Base-by-base conservation (phyloP, 805 yeast species). In the Spathaspora girioi region DNA sequence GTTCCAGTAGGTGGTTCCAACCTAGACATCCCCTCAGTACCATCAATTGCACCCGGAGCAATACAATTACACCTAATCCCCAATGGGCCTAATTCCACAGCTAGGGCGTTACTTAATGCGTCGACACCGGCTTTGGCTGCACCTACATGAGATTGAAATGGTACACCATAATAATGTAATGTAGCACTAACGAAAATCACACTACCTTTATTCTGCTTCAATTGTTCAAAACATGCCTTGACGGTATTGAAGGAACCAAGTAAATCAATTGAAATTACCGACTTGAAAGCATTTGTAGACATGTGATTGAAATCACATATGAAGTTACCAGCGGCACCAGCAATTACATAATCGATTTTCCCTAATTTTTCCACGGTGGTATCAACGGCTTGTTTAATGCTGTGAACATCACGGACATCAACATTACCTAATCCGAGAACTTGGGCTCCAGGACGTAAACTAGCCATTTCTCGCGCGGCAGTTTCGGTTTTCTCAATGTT, bases 121-220 rank as follows among this genome's bases (percentile, higher is more conserved):
- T 93, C 98, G 42, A 93, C 79, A 23, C 97, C 98, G 1, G 97
- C 97, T 69, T 93, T 93, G 2, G 97, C 97, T 0, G 97, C 97
- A 5, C 92, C 86, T 2, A 91, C 97, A 62, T 93, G 97, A 5
- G 83, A 61, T 69, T 93, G 97, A 72, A 87, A 83, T 12, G 97
- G 96, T 27, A 87, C 82, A 10, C 97, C 97, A 59, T 83, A 80
- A 67, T 88, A 89, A 69, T 93, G 97, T 54, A 93, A 77, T 1
- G 97, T 92, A 1, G 98, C 96, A 46, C 92, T 81, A 17, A 93
- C 88, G 59, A 92, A 90, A 11, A 92, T 58, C 14, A 89, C 75
- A 2, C 83, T 70, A 23, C 98, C 97, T 66, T 82, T 83, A 59
- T 79, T 80, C 61, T 78, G 73, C 45, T 78, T 72, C 56, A 92